Conservation (phyloP, 2,329 filamentous ascomycete species). For the Phaeophleospora eucalypticola region DNA sequence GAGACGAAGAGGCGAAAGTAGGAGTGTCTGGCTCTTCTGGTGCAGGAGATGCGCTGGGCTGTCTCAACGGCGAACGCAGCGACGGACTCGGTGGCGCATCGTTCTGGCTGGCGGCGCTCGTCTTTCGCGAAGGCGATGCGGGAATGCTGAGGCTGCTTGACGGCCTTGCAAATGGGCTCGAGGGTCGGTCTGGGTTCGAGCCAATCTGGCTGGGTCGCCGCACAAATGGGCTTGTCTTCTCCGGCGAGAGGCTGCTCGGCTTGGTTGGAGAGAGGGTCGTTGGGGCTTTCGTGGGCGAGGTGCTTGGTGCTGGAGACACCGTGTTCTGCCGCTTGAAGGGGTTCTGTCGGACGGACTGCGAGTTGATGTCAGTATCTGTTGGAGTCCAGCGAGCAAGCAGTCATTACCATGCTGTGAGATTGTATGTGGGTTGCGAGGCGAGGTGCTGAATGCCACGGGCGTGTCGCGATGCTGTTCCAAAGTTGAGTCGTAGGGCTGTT, state of each 20-base stretch:
- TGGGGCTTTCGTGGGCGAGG: slow-evolving; percentile 37
- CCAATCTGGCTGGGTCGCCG: slow-evolving; percentile 34
- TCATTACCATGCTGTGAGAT: background rate
- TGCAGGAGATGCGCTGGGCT: slow-evolving; percentile 5
- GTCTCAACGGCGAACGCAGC: slow-evolving; percentile 8
- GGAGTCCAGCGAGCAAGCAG: too few species aligned
- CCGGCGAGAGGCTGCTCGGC: slow-evolving; percentile 25
- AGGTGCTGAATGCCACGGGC: too few species aligned
- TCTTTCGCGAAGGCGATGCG: slow-evolving; percentile 18
- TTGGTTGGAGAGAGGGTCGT: slow-evolving; percentile 25
- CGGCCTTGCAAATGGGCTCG: slow-evolving; percentile 35
- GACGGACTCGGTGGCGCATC: slow-evolving; percentile 8
- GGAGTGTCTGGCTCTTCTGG: slow-evolving; percentile 10
- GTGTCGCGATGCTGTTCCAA: too few species aligned
- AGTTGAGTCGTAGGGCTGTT: background rate
- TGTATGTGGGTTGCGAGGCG: background rate
- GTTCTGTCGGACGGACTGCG: slow-evolving; percentile 26
- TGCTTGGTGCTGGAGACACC: slow-evolving; percentile 32
- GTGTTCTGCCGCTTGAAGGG: slow-evolving; percentile 34
- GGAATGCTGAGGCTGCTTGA: slow-evolving; percentile 29
- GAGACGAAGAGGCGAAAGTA: slow-evolving; percentile 2
- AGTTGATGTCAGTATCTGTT: background rate
- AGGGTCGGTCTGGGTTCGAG: slow-evolving; percentile 25
- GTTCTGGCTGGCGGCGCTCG: slow-evolving; percentile 19
- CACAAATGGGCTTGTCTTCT: slow-evolving; percentile 34